These are phyloP conservation scores for Rhizophagus clarus DNA, from an alignment of 192 early-diverging fungal genomes.

Conservation along the genomic window DNA sequence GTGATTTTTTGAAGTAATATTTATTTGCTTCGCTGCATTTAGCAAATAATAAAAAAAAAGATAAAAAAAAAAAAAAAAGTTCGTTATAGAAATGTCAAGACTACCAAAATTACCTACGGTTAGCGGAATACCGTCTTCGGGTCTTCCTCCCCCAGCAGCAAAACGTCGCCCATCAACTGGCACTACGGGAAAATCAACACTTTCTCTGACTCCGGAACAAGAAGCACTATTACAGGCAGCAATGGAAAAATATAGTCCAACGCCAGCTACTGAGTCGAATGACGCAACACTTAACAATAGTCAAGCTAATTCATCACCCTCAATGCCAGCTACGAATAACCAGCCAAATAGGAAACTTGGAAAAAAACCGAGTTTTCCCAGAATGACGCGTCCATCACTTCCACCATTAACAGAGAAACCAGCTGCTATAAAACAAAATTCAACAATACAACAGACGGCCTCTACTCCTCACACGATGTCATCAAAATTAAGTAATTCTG, in stretches of 20 bases:
- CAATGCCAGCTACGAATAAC: conserved; percentile 32
- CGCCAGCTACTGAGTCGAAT: not conserved
- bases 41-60: not conserved
- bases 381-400: conserved; percentile 32
- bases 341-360: conserved; percentile 14
- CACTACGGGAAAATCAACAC: conserved; percentile 29
- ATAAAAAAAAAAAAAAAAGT: not conserved
- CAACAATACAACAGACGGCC: not conserved
- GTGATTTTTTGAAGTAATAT: too few species aligned
- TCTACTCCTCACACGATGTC: not conserved
- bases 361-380: conserved; percentile 16
- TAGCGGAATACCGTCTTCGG: conserved; percentile 35
- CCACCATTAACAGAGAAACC: conserved; percentile 34
- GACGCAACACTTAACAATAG: conserved; percentile 11
- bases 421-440: not conserved
- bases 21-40: too few species aligned
- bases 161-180: conserved; percentile 24
- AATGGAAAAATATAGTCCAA: conserved; percentile 44
- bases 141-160: conserved; percentile 34
- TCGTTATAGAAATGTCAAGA: conserved; percentile 34
- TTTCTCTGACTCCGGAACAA: conserved; percentile 43
- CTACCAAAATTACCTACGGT: conserved; percentile 43
- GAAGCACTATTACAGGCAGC: conserved; percentile 44
- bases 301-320: conserved; percentile 24
- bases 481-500: conserved; percentile 21